phyloP scores from a whole-genome alignment of 2,329 filamentous ascomycete genomes.

The Pseudocercospora crystallina region DNA sequence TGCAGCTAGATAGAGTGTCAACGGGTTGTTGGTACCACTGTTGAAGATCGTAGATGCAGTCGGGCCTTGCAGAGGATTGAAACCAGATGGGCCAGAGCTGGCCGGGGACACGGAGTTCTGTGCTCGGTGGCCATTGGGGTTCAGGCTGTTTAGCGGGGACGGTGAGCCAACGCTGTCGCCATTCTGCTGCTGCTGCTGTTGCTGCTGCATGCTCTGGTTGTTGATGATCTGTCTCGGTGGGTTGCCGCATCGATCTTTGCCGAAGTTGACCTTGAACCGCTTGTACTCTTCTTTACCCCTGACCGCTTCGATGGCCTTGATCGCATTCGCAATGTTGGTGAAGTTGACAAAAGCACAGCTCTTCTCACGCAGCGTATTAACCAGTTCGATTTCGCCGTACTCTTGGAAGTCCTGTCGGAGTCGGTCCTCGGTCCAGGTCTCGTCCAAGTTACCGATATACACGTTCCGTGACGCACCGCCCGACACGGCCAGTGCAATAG shows the following conservation, averaged over 20 bases:
- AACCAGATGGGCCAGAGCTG: slow-evolving; percentile 56
- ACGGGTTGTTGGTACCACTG: slow-evolving; percentile 75
- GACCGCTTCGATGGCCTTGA: slow-evolving; percentile 97
- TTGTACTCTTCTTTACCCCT: slow-evolving; percentile 94
- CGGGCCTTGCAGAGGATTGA: slow-evolving; percentile 60
- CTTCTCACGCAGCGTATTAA: slow-evolving; percentile 96
- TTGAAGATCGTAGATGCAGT: slow-evolving; percentile 76
- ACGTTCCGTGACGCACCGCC: slow-evolving; percentile 98
- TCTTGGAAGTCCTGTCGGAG: slow-evolving; percentile 95
- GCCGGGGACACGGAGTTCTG: slow-evolving; percentile 63
- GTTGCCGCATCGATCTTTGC: slow-evolving; percentile 97
- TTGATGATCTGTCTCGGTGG: slow-evolving; percentile 80
- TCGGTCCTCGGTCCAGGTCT: slow-evolving; percentile 95
- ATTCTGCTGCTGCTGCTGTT: slow-evolving; percentile 64
- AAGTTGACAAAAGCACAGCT: slow-evolving; percentile 99
- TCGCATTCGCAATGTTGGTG: slow-evolving; percentile 98
- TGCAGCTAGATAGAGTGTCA: slow-evolving; percentile 80
- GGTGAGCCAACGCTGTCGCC: slow-evolving; percentile 57
- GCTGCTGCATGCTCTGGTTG: slow-evolving; percentile 58
- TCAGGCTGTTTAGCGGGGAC: slow-evolving; percentile 59
- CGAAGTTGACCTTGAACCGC: slow-evolving; percentile 99
- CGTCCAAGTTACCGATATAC: slow-evolving; percentile 95
- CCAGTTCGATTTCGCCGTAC: slow-evolving; percentile 95
- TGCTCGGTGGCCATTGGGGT: slow-evolving; percentile 47
- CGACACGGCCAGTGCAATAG: slow-evolving; percentile 92